Conservation (phyloP, 805 yeast species). For the Starmerella sp. region DNA sequence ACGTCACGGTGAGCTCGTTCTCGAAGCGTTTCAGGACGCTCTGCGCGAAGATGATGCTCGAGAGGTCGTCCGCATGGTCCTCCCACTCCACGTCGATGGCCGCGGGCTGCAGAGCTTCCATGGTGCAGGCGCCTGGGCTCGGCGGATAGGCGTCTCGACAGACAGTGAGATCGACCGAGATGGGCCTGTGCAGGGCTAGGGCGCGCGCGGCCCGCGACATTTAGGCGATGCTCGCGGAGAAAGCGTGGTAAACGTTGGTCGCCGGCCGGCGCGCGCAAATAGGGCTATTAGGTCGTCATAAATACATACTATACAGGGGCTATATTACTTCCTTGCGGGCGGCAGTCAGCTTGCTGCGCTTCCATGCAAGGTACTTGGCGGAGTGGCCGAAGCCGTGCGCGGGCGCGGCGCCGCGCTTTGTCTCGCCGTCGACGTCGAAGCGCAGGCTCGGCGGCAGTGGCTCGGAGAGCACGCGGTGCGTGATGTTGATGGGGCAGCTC, state of each 20-base stretch:
- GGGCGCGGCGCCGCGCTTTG: conserved; percentile 24
- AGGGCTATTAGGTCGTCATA: too few relatives aligned
- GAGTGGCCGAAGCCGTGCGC: conserved; percentile 51
- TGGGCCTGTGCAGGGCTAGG: too few relatives aligned
- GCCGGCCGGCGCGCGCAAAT: too few relatives aligned
- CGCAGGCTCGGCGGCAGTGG: conserved; percentile 19
- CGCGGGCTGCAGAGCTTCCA: background rate
- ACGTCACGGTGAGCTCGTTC: background rate
- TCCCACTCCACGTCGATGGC: conserved; percentile 10
- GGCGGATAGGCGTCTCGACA: background rate
- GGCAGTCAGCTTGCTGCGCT: conserved; percentile 19
- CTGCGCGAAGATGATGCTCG: conserved; percentile 10
- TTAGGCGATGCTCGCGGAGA: too few relatives aligned
- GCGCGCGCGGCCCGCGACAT: too few relatives aligned
- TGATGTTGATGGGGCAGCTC: conserved; percentile 22
- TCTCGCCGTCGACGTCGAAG: conserved; percentile 23
- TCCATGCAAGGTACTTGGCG: conserved; percentile 61
- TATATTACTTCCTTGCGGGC: background rate
- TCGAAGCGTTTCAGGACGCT: conserved; percentile 8
- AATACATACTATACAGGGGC: too few relatives aligned
- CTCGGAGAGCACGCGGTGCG: conserved; percentile 22
- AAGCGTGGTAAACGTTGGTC: too few relatives aligned
- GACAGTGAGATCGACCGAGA: too few relatives aligned
- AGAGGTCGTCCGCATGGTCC: conserved; percentile 11
- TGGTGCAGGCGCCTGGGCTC: background rate